These are phyloP conservation scores for Candida arabinofermentans DNA, from an alignment of 805 yeast species.

Conservation along the genomic window DNA sequence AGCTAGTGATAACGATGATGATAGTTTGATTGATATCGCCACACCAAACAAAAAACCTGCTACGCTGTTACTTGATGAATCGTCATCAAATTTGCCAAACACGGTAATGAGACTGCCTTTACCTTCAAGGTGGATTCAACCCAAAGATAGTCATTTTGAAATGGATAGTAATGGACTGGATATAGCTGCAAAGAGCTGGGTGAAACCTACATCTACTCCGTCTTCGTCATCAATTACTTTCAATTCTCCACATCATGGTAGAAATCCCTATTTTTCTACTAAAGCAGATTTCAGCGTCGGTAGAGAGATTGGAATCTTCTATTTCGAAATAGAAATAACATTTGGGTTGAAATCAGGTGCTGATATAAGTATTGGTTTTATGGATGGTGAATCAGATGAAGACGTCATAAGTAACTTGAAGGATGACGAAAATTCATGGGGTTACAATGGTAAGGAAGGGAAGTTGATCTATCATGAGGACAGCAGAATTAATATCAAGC, in stretches of 20 bases:
- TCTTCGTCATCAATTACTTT: conserved; percentile 5
- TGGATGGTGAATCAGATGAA: conserved; percentile 29
- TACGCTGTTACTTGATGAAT: background rate
- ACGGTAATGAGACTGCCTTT: conserved; percentile 10
- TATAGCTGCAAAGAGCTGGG: conserved; percentile 21
- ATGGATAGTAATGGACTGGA: conserved; percentile 20
- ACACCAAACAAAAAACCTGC: conserved; percentile 6
- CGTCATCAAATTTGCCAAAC: background rate
- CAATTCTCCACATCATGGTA: conserved; percentile 8
- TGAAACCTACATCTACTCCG: conserved; percentile 11
- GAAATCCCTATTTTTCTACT: conserved; percentile 20
- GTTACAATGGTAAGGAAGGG: conserved; percentile 52
- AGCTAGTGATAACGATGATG: conserved; percentile 4
- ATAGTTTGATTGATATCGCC: conserved; percentile 7
- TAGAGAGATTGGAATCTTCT: conserved; percentile 41
- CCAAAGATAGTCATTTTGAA: conserved; percentile 16
- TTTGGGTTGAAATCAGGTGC: conserved; percentile 33
- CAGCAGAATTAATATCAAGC: conserved; percentile 33
- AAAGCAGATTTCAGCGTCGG: conserved; percentile 36
- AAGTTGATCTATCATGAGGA: conserved; percentile 34
- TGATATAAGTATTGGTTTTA: conserved; percentile 44
- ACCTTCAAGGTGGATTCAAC: conserved; percentile 26
- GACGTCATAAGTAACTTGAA: conserved; percentile 35
- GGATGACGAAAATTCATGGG: conserved; percentile 48
- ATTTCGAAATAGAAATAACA: conserved; percentile 44